These are phyloP conservation scores for Hypericum perforatum DNA, from an alignment of 345 rosid species.

Conservation along the genomic window DNA sequence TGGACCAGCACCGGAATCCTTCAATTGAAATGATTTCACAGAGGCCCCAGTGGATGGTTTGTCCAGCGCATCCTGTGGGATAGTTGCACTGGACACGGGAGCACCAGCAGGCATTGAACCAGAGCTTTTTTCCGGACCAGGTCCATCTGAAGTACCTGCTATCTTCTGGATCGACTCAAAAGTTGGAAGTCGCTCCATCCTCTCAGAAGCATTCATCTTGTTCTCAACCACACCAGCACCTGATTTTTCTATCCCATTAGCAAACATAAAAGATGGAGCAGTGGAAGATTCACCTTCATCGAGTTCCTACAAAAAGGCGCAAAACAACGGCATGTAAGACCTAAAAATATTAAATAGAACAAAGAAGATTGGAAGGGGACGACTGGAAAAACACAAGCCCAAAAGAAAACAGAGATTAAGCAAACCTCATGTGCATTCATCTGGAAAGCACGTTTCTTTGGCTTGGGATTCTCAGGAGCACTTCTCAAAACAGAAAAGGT, in stretches of 20 bases:
- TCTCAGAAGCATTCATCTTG: slow-evolving; percentile 25
- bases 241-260: slow-evolving; percentile 29
- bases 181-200: slow-evolving; percentile 22
- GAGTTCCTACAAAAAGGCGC: slow-evolving; percentile 42
- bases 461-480: slow-evolving; percentile 19
- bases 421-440: slow-evolving; percentile 84
- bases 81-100: slow-evolving; percentile 22
- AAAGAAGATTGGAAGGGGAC: background rate
- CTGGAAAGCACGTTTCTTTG: slow-evolving; percentile 47
- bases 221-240: slow-evolving; percentile 20
- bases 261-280: slow-evolving; percentile 17
- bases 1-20: slow-evolving; percentile 18
- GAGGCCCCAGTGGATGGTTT: slow-evolving; percentile 24
- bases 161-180: slow-evolving; percentile 23
- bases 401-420: background rate
- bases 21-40: slow-evolving; percentile 15
- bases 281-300: slow-evolving; percentile 46
- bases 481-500: slow-evolving; percentile 28
- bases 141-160: slow-evolving; percentile 24
- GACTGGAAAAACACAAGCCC: too few relatives aligned
- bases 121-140: slow-evolving; percentile 27
- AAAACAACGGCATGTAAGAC: background rate
- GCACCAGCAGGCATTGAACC: slow-evolving; percentile 18
- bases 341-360: background rate
- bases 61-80: slow-evolving; percentile 21